Evolutionary conservation across 441 rosid genomes (phyloP).

Genomic region (Croton laevigatus): DNA sequence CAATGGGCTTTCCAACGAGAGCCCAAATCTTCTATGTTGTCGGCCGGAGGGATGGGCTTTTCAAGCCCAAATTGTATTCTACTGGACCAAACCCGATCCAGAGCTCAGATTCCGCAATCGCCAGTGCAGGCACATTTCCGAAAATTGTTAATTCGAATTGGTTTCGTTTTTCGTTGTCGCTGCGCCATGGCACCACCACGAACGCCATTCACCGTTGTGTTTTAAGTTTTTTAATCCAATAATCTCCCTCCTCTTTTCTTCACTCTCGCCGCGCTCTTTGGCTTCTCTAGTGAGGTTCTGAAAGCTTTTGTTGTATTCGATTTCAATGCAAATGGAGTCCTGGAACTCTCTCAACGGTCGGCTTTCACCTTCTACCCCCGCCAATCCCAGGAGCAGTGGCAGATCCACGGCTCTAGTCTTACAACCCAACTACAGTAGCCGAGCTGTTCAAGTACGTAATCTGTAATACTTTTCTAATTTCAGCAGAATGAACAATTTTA

Average conservation of each 20-base stretch:
- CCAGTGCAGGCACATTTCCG: neutral
- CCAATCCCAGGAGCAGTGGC: slow-evolving; percentile 19
- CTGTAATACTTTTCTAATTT: neutral
- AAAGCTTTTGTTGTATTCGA: neutral
- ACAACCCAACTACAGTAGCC: slow-evolving; percentile 44
- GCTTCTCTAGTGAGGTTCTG: neutral
- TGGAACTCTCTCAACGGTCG: slow-evolving; percentile 30
- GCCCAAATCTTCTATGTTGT: too few species aligned
- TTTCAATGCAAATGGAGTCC: slow-evolving; percentile 33
- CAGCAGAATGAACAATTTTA: neutral
- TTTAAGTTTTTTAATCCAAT: neutral
- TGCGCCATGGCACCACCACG: neutral
- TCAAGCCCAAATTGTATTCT: too few species aligned
- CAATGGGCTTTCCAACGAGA: too few species aligned
- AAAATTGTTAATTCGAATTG: slow-evolving; percentile 15
- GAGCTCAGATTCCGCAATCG: neutral
- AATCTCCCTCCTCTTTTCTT: neutral
- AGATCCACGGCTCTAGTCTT: slow-evolving; percentile 27
- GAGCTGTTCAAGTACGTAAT: slow-evolving; percentile 47
- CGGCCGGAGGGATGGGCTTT: too few species aligned
- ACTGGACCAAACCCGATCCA: neutral
- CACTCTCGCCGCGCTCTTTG: neutral
- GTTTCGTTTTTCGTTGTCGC: slow-evolving; percentile 2
- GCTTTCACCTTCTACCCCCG: slow-evolving; percentile 25
- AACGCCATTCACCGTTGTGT: neutral